Evolutionary conservation across 176 grass and related monocot species (phyloP), one percentile per base, ranked within the genome.

Genomic region (Carex pumila): DNA sequence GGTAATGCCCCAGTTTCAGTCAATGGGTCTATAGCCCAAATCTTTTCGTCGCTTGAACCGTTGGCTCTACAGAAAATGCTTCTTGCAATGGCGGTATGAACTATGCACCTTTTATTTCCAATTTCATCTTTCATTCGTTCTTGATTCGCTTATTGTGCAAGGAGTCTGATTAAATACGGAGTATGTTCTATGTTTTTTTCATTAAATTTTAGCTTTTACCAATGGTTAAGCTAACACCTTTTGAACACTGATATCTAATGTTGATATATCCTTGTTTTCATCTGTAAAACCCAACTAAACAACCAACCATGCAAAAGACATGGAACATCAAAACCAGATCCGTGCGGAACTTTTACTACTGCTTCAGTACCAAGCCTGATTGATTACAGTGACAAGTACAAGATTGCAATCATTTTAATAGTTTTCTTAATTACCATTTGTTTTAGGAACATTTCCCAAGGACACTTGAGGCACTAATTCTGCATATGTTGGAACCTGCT

Each of bases 381-480:
- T 31, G 21, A 15, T 53, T 56, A 15, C 72, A 76, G 22, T 55
- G 47, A 49, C 22, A 32, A 39, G 82, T 6, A 57, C 3, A 14
- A 85, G 37, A 62, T 60, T 85, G 13, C 39, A 7, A 82, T 25
- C 43, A 82, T 15, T 80, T 47, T 49, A 43, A 65, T 53, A 13
- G n/a, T 65, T 61, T 22, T 65, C 41, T 31, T 45, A 21, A 81
- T 74, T 13, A 41, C 41, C 43, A 41, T 67, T 76, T 62, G 12
- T 68, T 87, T 65, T 89, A 98, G 95, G 85, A 90, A 85, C 75
- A 84, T 68, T 99, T 99, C 59, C 96, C 96, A 69, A 93, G 96
- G 85, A 92, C 96, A 65, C 74, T 93, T 87, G 91, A 95, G 87
- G 81, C 83, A 62, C 84, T 99, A 85, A 86, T 99, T 53, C 81